Percentiles rank a stretch among this genome's conserved stretches.
These are phyloP conservation scores for Babesia sp. DNA, from an alignment of 169 alveolate genomes.

Conservation along the genomic window DNA sequence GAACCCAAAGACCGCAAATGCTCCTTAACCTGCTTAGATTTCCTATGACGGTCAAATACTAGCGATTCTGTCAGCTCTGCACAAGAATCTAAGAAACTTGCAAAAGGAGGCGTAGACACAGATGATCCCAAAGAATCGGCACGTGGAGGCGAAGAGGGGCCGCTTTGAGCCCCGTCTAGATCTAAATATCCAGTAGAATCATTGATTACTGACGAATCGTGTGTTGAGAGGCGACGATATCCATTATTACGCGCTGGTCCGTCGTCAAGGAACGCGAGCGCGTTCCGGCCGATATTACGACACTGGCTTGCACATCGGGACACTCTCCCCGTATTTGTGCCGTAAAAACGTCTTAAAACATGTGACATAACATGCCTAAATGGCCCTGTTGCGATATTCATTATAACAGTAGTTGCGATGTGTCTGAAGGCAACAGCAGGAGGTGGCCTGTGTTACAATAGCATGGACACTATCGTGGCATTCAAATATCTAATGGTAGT, in stretches of 20 bases:
- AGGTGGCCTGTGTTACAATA: no score
- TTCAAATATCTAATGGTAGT: no score
- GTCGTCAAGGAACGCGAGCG: no score
- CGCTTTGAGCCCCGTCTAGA: background rate
- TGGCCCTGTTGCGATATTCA: background rate
- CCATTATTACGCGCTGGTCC: no score
- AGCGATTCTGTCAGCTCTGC: conserved; percentile 1
- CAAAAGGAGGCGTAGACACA: no score
- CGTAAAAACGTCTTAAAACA: background rate
- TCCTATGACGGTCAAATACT: conserved; percentile 40
- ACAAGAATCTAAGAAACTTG: background rate
- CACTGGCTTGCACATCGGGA: background rate
- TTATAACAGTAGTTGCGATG: background rate
- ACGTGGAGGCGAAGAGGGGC: background rate
- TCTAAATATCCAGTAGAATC: no score
- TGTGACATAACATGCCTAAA: background rate
- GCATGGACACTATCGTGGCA: no score
- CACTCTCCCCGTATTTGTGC: background rate
- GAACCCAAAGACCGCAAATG: background rate
- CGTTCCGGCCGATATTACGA: no score
- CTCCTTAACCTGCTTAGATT: conserved; percentile 1
- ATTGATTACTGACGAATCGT: no score
- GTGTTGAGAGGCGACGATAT: no score
- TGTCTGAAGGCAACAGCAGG: background rate
- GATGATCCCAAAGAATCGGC: no score